phyloP scores from a whole-genome alignment of 164 flowering plant species.

The Vitis amurensis region DNA sequence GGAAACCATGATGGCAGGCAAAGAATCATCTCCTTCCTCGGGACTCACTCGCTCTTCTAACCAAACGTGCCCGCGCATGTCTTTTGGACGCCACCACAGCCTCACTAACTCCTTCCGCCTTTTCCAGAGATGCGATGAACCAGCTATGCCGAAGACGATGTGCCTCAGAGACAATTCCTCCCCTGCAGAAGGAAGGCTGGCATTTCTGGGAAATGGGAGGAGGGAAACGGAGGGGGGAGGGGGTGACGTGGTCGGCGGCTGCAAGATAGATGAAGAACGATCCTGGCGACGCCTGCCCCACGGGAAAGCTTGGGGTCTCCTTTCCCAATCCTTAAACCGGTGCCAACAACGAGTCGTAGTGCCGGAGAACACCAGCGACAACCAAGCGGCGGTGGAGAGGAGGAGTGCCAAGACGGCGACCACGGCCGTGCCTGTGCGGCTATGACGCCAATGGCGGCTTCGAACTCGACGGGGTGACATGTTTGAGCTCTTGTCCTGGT shows the following conservation, averaged over 20 bases:
- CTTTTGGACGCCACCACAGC: conserved; percentile 62
- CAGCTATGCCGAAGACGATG: conserved; percentile 65
- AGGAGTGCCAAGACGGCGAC: conserved; percentile 40
- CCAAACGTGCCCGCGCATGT: conserved; percentile 71
- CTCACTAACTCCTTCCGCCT: conserved; percentile 52
- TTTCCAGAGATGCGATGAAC: conserved; percentile 58
- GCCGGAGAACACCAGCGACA: conserved; percentile 53
- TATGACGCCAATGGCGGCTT: conserved; percentile 37
- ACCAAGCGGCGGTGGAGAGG: conserved; percentile 53
- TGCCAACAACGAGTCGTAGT: conserved; percentile 39
- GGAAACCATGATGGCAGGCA: conserved; percentile 53
- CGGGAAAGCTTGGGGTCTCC: conserved; percentile 25
- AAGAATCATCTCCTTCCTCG: conserved; percentile 20
- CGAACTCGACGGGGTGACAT: conserved; percentile 10
- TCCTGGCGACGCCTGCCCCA: conserved; percentile 10
- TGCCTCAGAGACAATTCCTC: conserved; percentile 31
- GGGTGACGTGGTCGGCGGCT: neutral
- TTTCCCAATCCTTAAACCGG: conserved; percentile 30
- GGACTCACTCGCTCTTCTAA: conserved; percentile 38
- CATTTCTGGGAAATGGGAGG: neutral
- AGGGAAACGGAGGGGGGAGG: neutral
- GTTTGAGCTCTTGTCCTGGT: neutral
- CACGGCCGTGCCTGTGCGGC: conserved; percentile 35
- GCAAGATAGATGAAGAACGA: conserved; percentile 1
- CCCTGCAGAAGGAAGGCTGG: neutral